Conservation (phyloP, 192 early-diverging fungal species). For the Geranomyces michiganensis region DNA sequence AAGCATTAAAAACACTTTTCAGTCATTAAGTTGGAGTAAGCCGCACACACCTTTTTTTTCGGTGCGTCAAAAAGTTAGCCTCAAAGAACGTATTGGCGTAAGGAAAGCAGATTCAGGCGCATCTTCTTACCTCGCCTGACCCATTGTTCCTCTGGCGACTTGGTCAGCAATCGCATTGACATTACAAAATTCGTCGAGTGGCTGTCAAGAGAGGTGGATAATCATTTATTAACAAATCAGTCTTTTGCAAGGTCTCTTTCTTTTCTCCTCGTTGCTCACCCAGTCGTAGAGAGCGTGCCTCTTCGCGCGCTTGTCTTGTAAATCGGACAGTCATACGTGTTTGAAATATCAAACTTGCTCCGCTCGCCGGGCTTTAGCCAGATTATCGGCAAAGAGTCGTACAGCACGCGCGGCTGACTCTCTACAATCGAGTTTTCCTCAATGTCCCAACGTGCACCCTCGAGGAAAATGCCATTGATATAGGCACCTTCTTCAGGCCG, state of each 20-base stretch:
- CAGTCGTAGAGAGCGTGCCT: constrained; percentile 60
- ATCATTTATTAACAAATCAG: neutral
- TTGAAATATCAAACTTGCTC: constrained; percentile 39
- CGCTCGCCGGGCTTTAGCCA: constrained; percentile 61
- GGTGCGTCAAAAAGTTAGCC: neutral
- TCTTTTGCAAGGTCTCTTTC: neutral
- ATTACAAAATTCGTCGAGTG: constrained; percentile 69
- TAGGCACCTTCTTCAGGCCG: constrained; percentile 67
- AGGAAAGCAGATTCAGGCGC: neutral
- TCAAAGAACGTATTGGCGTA: neutral
- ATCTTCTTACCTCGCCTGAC: constrained; percentile 48
- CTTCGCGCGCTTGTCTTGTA: constrained; percentile 63
- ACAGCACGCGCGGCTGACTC: constrained; percentile 55
- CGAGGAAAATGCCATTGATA: constrained; percentile 61
- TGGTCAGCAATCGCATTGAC: constrained; percentile 64
- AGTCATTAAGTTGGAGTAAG: constrained; percentile 31
- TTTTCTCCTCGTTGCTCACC: constrained; percentile 38
- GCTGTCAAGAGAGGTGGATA: constrained; percentile 36
- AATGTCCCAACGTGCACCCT: constrained; percentile 66
- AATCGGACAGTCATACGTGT: constrained; percentile 64
- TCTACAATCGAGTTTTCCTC: constrained; percentile 57
- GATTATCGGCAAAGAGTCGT: constrained; percentile 60
- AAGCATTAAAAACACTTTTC: too few relatives aligned
- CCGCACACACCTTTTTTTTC: constrained; percentile 27
- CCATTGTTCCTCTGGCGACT: constrained; percentile 59